Base-by-base conservation (phyloP, 345 rosid species). In the Passiflora organensis region DNA sequence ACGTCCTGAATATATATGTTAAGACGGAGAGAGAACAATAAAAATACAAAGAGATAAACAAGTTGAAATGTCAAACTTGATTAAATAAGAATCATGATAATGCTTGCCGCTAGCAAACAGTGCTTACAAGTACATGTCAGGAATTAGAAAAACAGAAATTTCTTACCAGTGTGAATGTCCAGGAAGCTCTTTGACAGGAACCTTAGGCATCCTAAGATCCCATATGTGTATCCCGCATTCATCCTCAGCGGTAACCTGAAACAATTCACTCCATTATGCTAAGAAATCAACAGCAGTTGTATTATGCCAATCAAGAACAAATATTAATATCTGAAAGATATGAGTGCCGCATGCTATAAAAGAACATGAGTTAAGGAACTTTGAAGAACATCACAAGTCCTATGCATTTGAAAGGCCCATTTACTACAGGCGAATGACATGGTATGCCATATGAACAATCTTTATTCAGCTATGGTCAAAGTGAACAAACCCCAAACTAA, bases 121-220 rank as follows among this genome's bases (percentile, higher is more conserved):
- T n/a, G n/a, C n/a, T n/a, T n/a, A n/a, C 43, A 48, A 48, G 21
- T 53, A 55, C 9, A 45, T n/a, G 19, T 24, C 57, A 58, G 68
- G 18, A 25, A 18, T 1, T 16, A 37, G 41, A 34, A 21, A 2
- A 48, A 44, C n/a, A 20, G 17, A 56, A 68, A 48, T 13, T 13
- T 1, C 39, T 34, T 80, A 87, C 96, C 97, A 87, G 64, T 85
- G 95, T 41, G 87, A 71, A 69, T 91, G 97, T 57, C 96, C 95
- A 63, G 87, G 80, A 66, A 85, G 77, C 72, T 83, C 87, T 72
- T 73, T 70, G 54, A 87, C 60, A 62, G 64, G 56, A 60, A 50
- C 24, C 42, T 50, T 60, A 13, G 56, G 64, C 56, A 41, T 60
- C 42, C 64, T 60, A 13, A 50, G 50, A 42, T 60, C 56, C 64